phyloP scores from a whole-genome alignment of 495 filamentous ascomycete genomes.

The Neurospora sp. region DNA sequence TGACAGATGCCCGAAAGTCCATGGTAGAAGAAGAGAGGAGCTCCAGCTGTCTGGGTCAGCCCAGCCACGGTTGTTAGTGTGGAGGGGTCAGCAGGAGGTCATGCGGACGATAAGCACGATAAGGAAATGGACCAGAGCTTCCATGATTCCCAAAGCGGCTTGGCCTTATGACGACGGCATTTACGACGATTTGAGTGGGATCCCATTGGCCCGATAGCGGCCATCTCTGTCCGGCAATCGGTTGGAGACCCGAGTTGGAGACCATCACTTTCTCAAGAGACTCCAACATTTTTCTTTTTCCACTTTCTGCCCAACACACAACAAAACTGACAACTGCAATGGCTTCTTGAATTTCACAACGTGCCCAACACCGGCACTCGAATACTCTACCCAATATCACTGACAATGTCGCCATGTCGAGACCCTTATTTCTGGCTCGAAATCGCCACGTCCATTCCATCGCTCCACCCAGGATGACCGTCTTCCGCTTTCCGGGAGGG shows the following conservation, averaged over 20 bases:
- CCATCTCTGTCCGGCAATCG: background rate
- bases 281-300: background rate
- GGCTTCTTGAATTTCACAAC: background rate
- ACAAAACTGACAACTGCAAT: background rate
- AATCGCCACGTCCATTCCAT: conserved; percentile 7
- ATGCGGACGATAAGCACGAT: background rate
- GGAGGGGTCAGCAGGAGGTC: background rate
- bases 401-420: conserved; percentile 20
- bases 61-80: background rate
- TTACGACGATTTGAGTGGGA: background rate
- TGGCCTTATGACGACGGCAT: background rate
- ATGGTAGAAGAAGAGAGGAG: background rate
- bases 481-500: background rate
- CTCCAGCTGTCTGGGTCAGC: background rate
- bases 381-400: background rate
- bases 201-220: background rate
- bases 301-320: background rate
- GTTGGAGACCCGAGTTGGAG: background rate
- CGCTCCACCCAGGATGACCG: conserved; percentile 3
- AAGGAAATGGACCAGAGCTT: background rate
- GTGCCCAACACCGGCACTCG: background rate
- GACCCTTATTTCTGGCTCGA: conserved; percentile 10
- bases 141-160: background rate
- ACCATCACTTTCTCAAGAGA: background rate
- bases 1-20: background rate